Conservation (phyloP, 495 filamentous ascomycete genomes). For the Podospora conica region DNA sequence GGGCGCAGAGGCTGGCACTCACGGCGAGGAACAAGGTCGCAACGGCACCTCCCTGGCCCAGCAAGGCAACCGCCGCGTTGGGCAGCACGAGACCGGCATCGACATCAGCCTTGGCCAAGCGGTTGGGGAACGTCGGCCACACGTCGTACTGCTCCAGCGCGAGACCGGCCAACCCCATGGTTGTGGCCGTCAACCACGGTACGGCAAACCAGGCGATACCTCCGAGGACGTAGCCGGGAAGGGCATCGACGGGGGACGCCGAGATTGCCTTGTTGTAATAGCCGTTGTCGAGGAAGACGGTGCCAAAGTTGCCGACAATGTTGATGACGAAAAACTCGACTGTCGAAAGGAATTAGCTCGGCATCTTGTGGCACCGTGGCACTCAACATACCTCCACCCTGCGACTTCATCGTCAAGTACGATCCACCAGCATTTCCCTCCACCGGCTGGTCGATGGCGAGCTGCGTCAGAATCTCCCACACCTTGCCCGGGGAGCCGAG, state of each 20-base stretch:
- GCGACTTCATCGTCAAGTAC: constrained; percentile 48
- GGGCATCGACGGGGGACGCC: constrained; percentile 37
- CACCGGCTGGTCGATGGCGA: constrained; percentile 15
- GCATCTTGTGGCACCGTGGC: background rate
- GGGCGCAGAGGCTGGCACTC: background rate
- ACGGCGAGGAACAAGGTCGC: constrained; percentile 8
- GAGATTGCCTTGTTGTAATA: constrained; percentile 49
- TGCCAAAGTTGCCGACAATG: constrained; percentile 21
- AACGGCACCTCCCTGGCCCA: constrained; percentile 1
- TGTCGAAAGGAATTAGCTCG: background rate
- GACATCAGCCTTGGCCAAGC: constrained; percentile 3
- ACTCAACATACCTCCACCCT: constrained; percentile 30
- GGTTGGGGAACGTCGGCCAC: constrained; percentile 51
- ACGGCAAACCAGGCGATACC: constrained; percentile 48
- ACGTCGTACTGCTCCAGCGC: constrained; percentile 41
- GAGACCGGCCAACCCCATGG: constrained; percentile 42
- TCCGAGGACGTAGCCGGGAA: constrained; percentile 46
- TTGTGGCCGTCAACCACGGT: constrained; percentile 46
- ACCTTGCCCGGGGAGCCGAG: constrained; percentile 4
- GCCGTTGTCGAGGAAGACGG: constrained; percentile 42
- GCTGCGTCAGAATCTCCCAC: constrained; percentile 5
- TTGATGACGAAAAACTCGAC: constrained; percentile 9
- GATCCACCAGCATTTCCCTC: constrained; percentile 44
- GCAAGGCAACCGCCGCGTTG: constrained; percentile 1
- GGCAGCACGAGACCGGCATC: constrained; percentile 2